These are phyloP conservation scores for Ottelia alismoides DNA, from an alignment of 106 monocot species.

Conservation along the genomic window DNA sequence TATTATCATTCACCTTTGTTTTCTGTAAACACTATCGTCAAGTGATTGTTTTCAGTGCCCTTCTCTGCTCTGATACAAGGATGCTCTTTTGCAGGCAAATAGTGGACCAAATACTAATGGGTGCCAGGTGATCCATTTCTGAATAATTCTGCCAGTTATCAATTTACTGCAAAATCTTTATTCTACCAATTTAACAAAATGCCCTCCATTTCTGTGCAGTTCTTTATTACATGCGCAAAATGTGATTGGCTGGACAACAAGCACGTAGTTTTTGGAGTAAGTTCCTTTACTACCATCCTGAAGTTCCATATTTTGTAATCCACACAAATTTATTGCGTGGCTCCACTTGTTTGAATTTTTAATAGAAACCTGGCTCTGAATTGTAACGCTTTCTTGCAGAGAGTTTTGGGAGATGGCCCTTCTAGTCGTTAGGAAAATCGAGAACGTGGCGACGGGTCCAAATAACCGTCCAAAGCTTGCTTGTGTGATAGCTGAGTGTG, in stretches of 20 bases:
- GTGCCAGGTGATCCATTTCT: slow-evolving; percentile 50
- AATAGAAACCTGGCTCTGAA: background rate
- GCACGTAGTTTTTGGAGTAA: slow-evolving; percentile 99
- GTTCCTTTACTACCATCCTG: slow-evolving; percentile 5
- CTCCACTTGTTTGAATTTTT: background rate
- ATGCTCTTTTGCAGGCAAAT: slow-evolving; percentile 95
- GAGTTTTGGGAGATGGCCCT: slow-evolving; percentile 88
- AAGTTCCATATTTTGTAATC: slow-evolving; percentile 1
- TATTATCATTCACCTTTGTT: no score
- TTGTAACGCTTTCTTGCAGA: slow-evolving; percentile 25
- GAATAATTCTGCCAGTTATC: background rate
- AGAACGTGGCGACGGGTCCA: slow-evolving; percentile 93
- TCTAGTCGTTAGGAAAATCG: slow-evolving; percentile 78
- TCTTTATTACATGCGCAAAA: slow-evolving; percentile 91
- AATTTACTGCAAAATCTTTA: background rate
- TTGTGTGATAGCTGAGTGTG: slow-evolving; percentile 73
- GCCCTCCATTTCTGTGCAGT: slow-evolving; percentile 33
- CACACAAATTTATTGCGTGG: no score
- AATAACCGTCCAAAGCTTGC: slow-evolving; percentile 89
- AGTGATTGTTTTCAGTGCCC: no score
- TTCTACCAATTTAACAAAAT: background rate
- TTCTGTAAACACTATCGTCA: no score
- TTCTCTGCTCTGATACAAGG: no score
- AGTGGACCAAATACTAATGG: slow-evolving; percentile 84
- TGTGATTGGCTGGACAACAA: slow-evolving; percentile 99